Base-by-base conservation (phyloP, 2,329 filamentous ascomycete genomes). In the Hypoxylon sp. region DNA sequence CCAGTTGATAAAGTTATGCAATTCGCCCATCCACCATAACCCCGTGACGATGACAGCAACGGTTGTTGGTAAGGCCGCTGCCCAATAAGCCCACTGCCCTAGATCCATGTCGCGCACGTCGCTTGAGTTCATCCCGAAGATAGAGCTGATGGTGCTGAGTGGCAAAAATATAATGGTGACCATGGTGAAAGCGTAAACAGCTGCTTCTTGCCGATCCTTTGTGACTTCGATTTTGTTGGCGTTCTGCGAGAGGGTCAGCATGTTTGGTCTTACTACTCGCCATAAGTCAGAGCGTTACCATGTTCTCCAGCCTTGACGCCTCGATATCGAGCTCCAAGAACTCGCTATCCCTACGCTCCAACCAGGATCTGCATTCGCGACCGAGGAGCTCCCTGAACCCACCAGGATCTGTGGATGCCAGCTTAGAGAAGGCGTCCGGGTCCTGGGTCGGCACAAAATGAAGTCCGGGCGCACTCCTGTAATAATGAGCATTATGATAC, bases 41-140 rank as follows among this genome's bases (percentile, higher is more conserved):
- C 68, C 78, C 8, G 76, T 24, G 1, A 72, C 50, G 50, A 80
- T 67, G 22, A 80, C 74, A 1, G 72, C 61, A 0, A 81, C 54
- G 0, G 85, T 86, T 2, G 86, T 77, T 0, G 84, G 84, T 10
- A 87, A 61, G 1, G 85, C 83, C 0, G 81, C 79, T 1, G 78
- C 80, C 85, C 85, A 87, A 75, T 85, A 87, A 2, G 82, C 72
- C 81, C 83, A 84, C 75, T 86, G 84, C 3, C 78, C 77, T 8
- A 76, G 74, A n/a, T 82, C 77, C 80, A 85, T 84, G 69, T 86
- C 81, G 26, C 84, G 81, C 3, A 87, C 78, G 70, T 86, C 85
- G 53, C 76, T 77, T 3, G 84, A 84, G 73, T 87, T 86, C 83
- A 87, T 87, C 59, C 85, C 85, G 69, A 87, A 77, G 57, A 81